Evolutionary conservation across 2,329 filamentous ascomycete species (phyloP).

Genomic region (Trichoderma sp.): DNA sequence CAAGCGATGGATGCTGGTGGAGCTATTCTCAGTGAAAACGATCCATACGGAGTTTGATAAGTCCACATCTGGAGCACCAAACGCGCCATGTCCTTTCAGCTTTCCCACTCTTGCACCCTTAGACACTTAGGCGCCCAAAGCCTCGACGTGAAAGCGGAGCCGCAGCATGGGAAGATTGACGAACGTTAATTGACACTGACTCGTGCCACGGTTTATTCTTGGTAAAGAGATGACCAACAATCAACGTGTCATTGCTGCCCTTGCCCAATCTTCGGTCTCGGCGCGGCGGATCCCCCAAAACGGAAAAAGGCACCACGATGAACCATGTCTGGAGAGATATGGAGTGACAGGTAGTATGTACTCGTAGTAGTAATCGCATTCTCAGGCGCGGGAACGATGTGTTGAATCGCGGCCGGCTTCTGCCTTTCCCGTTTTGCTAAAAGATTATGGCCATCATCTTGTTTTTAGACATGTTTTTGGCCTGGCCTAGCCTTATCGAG

Average conservation of each 20-base stretch:
- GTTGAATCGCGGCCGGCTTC: neutral
- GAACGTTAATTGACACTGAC: slow-evolving; percentile 4
- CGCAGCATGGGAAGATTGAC: neutral
- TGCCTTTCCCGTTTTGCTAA: neutral
- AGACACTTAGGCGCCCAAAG: neutral
- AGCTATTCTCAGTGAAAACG: neutral
- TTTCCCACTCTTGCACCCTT: neutral
- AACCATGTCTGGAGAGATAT: neutral
- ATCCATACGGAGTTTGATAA: neutral
- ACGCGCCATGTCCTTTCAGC: slow-evolving; percentile 9
- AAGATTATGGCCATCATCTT: neutral
- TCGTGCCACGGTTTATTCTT: neutral
- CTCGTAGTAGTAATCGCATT: neutral
- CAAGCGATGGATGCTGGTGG: neutral
- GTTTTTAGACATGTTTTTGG: neutral
- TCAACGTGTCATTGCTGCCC: slow-evolving; percentile 6
- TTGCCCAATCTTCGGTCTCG: neutral
- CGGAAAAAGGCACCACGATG: neutral
- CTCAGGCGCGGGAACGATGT: neutral
- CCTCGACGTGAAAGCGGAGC: slow-evolving; percentile 5
- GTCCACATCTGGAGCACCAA: neutral
- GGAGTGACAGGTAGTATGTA: neutral
- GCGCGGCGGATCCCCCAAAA: neutral
- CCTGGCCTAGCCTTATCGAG: neutral
- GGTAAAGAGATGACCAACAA: slow-evolving; percentile 2